Evolutionary conservation across 495 filamentous ascomycete genomes (phyloP).

Genomic region (Immersiella caudata): DNA sequence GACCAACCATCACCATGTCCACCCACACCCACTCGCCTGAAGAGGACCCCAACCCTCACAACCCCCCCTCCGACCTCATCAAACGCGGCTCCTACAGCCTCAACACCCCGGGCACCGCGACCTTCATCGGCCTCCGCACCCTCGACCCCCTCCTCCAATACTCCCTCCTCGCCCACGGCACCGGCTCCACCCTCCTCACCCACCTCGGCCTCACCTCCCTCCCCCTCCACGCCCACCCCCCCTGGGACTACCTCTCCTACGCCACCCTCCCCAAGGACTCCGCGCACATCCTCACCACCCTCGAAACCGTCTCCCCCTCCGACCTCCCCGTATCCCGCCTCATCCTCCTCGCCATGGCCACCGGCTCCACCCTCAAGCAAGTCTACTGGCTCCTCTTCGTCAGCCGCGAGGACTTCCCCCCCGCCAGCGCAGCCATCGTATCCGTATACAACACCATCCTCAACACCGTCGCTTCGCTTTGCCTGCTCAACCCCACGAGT

Average conservation of each 20-base stretch:
- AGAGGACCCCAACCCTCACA: neutral
- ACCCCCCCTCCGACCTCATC: slow-evolving; percentile 31
- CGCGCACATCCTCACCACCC: neutral
- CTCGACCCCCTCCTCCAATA: slow-evolving; percentile 62
- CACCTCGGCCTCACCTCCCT: slow-evolving; percentile 18
- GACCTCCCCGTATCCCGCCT: slow-evolving; percentile 36
- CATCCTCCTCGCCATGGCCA: slow-evolving; percentile 53
- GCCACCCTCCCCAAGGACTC: neutral
- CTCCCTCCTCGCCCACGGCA: slow-evolving; percentile 42
- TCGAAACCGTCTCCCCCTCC: neutral
- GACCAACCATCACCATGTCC: neutral
- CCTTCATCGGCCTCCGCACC: slow-evolving; percentile 60
- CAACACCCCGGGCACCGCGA: slow-evolving; percentile 51
- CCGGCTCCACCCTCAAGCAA: slow-evolving; percentile 55
- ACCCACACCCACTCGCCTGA: neutral
- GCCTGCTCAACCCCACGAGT: slow-evolving; percentile 46
- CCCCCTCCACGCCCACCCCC: slow-evolving; percentile 25
- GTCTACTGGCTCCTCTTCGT: slow-evolving; percentile 47
- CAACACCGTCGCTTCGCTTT: slow-evolving; percentile 51
- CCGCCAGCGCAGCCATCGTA: slow-evolving; percentile 38
- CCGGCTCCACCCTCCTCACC: slow-evolving; percentile 32
- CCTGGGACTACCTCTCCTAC: slow-evolving; percentile 4
- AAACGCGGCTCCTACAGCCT: slow-evolving; percentile 41
- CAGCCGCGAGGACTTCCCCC: slow-evolving; percentile 49
- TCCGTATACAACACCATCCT: slow-evolving; percentile 49